A percentile compares a stretch with the other conserved stretches of the same genome.
These are phyloP conservation scores for Candida khao-thaluensis DNA, from an alignment of 805 yeast genomes.

Conservation along the genomic window DNA sequence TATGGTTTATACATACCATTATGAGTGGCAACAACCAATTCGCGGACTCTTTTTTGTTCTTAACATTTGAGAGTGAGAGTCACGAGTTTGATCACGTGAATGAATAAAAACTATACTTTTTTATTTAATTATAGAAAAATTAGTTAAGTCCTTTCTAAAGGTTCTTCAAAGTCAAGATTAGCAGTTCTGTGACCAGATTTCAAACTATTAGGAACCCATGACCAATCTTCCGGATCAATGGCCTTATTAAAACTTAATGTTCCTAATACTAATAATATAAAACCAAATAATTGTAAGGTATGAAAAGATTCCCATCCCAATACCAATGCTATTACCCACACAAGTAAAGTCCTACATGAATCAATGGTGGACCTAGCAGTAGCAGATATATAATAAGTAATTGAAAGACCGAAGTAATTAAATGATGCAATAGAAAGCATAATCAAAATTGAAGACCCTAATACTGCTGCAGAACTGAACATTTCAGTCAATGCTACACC, in stretches of 20 bases:
- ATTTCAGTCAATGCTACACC: constrained; percentile 49
- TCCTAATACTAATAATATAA: constrained; percentile 62
- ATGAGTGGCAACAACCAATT: constrained; percentile 3
- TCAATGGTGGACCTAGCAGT: constrained; percentile 79
- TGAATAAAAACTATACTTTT: too few species aligned
- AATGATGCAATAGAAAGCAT: constrained; percentile 72
- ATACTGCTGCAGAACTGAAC: constrained; percentile 41
- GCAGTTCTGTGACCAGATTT: constrained; percentile 22
- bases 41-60: neutral
- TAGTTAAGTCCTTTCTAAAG: constrained; percentile 26
- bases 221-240: constrained; percentile 49
- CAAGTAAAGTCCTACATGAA: constrained; percentile 70
- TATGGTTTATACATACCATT: constrained; percentile 11
- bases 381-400: constrained; percentile 66
- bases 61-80: neutral
- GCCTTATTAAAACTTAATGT: constrained; percentile 75
- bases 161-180: constrained; percentile 23
- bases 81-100: neutral
- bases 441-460: constrained; percentile 56
- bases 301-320: constrained; percentile 77
- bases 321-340: constrained; percentile 67
- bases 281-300: constrained; percentile 63
- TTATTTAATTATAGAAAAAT: too few species aligned
- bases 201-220: constrained; percentile 43
- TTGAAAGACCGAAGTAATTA: constrained; percentile 70